Conservation (phyloP, 257 asterid species). For the Solanum etuberosum region DNA sequence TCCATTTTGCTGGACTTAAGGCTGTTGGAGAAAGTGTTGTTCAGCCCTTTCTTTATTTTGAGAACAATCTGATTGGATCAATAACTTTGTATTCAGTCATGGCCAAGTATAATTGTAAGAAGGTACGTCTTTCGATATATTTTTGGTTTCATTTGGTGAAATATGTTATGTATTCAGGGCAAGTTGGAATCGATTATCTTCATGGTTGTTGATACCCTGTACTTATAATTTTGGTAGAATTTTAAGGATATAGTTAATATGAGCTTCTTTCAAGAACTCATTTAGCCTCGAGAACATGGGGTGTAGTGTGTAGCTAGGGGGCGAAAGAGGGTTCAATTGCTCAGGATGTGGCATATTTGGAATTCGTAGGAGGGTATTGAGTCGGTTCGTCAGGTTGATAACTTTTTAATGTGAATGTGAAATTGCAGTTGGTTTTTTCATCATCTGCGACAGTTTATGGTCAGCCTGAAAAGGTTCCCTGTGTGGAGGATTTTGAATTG, state of each 20-base stretch:
- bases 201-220: background rate
- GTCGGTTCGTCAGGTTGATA: background rate
- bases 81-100: constrained; percentile 56
- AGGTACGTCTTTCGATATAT: constrained; percentile 32
- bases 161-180: background rate
- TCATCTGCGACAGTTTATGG: constrained; percentile 98
- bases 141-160: background rate
- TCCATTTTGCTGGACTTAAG: constrained; percentile 95
- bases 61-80: constrained; percentile 82
- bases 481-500: constrained; percentile 68
- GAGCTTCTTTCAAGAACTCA: background rate
- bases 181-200: background rate
- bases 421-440: constrained; percentile 76
- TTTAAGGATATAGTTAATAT: background rate
- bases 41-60: constrained; percentile 73
- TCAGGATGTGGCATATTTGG: background rate
- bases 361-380: background rate
- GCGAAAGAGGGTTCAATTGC: background rate
- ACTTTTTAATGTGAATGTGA: background rate
- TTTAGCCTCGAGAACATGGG: background rate
- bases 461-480: constrained; percentile 81
- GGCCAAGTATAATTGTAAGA: constrained; percentile 85
- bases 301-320: background rate
- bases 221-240: background rate
- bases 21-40: constrained; percentile 98